Evolutionary conservation across 345 rosid species (phyloP).

Genomic region (Syzygium oleosum): DNA sequence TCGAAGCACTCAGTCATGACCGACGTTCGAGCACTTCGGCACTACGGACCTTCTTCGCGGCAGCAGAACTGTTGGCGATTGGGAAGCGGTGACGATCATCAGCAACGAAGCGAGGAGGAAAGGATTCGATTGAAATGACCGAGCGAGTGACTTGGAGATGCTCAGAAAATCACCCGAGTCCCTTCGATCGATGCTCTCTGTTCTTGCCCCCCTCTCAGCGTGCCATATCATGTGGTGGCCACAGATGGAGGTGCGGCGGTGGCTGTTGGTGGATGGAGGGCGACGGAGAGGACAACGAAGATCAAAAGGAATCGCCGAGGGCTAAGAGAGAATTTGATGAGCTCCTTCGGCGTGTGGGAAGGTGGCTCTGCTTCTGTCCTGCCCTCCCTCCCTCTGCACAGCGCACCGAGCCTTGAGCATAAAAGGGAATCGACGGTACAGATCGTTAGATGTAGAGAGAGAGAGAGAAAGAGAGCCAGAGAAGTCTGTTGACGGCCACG

Average conservation of each 20-base stretch:
- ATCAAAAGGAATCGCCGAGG: background rate
- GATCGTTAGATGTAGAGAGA: background rate
- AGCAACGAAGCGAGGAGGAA: background rate
- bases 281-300: background rate
- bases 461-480: background rate
- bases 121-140: background rate
- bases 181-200: background rate
- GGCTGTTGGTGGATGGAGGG: background rate
- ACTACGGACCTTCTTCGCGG: fast-evolving
- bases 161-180: too few relatives aligned
- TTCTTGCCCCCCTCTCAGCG: background rate
- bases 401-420: too few relatives aligned
- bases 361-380: background rate
- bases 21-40: fast-evolving
- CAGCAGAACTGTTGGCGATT: fast-evolving
- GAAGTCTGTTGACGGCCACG: too few relatives aligned
- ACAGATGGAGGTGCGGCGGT: background rate
- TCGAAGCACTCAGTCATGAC: fast-evolving
- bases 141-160: background rate
- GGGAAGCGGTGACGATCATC: background rate
- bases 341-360: background rate
- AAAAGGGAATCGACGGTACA: background rate
- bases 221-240: background rate
- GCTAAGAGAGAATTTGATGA: background rate
- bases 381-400: too few relatives aligned